phyloP scores from a whole-genome alignment of 2,329 filamentous ascomycete species.

The Aureobasidium sp. region DNA sequence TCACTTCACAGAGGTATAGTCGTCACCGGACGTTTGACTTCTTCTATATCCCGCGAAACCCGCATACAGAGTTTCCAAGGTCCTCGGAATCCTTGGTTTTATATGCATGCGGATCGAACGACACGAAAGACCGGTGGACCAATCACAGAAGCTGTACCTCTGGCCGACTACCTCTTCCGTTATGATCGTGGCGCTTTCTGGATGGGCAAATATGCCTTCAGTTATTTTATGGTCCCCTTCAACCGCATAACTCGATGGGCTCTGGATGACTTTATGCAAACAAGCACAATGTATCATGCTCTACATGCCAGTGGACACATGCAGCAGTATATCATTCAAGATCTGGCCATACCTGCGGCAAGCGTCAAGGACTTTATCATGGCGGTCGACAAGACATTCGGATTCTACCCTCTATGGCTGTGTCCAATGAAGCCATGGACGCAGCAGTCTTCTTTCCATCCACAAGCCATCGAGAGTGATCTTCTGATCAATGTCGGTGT shows the following conservation, averaged over 20 bases:
- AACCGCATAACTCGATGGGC: constrained; percentile 55
- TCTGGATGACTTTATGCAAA: constrained; percentile 57
- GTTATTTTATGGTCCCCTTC: constrained; percentile 59
- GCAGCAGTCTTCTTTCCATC: not conserved
- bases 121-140: not conserved
- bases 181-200: constrained; percentile 66
- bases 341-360: constrained; percentile 45
- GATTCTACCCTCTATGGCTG: constrained; percentile 43
- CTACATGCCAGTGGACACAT: constrained; percentile 55
- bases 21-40: constrained; percentile 38
- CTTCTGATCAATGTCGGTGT: constrained; percentile 53
- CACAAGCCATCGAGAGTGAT: not conserved
- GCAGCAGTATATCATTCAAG: constrained; percentile 58
- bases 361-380: constrained; percentile 38
- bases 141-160: constrained; percentile 49
- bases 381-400: constrained; percentile 33
- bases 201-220: constrained; percentile 53
- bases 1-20: constrained; percentile 36
- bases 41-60: constrained; percentile 17
- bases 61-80: constrained; percentile 32
- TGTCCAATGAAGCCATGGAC: constrained; percentile 33
- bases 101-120: constrained; percentile 21
- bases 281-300: constrained; percentile 59
- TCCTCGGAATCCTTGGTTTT: constrained; percentile 46
- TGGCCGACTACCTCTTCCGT: constrained; percentile 62